Base-by-base conservation (phyloP, 139 green algal genomes). In the Tetradesmus obliquus region DNA sequence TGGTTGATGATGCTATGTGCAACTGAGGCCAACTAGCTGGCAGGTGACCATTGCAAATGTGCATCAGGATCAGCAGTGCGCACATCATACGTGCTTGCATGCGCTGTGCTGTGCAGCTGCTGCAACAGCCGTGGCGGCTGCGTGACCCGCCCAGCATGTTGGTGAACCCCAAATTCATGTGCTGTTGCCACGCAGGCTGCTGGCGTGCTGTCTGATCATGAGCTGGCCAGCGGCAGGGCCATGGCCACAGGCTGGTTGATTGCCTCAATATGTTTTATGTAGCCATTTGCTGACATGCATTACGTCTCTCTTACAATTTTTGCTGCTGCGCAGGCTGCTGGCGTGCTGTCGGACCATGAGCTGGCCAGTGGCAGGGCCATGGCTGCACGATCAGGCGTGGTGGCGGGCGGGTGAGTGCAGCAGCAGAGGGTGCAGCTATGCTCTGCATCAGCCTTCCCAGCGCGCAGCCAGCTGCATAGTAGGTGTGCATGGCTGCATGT, bases 341-440 rank as follows among this genome's bases (percentile, higher is more conserved):
- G 51, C 20, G 79, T 91, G 79, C 82, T 91, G 57, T 82, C 79
- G 24, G 88, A 91, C 10, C 76, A 91, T 76, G 88, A 91, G 58
- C 58, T 91, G 32, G 88, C 88, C 58, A 87, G 58, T 76, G 88
- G 88, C 24, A 55, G 88, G 13, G 45, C 32, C 3, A 87, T 66
- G 79, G 32, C 79, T 54, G 58, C 57, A 24, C 85, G 85, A 10
- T 20, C 86, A 22, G 71, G 86, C 1, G 86, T 91, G 24, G 88
- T 60, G 19, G 51, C 79, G 15, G 79, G 54, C 1, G 88, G 88
- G 88, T 91, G 79, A n/a, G 80, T 20, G 19, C 20, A 32, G 15
- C 32, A 45, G 32, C 32, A 45, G 4, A 17, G 76, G 3, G n/a
- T 5, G 66, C 66, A 24, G 2, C 66, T 76, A 5, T 19, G 15